Base-by-base conservation (phyloP, 805 yeast species). In the Starmera amethionina region DNA sequence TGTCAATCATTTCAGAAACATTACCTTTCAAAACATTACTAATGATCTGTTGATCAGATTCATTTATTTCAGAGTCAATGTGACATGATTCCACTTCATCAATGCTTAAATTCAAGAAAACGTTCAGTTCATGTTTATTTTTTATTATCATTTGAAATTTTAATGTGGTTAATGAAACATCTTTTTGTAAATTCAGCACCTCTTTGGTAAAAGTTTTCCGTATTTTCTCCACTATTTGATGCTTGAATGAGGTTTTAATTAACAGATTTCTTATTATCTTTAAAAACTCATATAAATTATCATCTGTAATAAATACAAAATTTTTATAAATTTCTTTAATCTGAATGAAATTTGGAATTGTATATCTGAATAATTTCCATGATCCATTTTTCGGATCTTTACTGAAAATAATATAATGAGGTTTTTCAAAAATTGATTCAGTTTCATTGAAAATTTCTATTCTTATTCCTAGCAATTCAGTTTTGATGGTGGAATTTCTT, bases 341-440 rank as follows among this genome's bases (percentile, higher is more conserved):
- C 22, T 48, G 51, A 10, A 50, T 40, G 33, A 41, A 52, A 4
- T 47, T 44, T 3, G 71, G 71, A 1, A 66, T 44, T 0, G 68
- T 66, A 45, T 64, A 63, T 38, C 60, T 64, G 42, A 62, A 63
- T 3, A 64, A 37, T 1, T 28, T 40, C 69, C 68, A 64, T 14
- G 51, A 50, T 0, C 47, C 40, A 16, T 40, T 43, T 40, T 62
- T 62, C 2, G 27, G 10, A 14, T 49, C 45, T 34, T 48, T 55
- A 39, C 62, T 62, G 18, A 65, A 46, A 13, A 65, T 46, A 6
- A 65, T 42, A 39, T 65, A 65, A 39, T 56, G 56, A 4, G 69
- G 68, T 14, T 48, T 48, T 22, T 63, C 66, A 45, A 60, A 64
- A 22, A 36, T 43, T 5, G 49, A 27, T 7, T 37, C 39, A 1